phyloP scores from a whole-genome alignment of 208 protist species.

The Trypanosoma rangeli region DNA sequence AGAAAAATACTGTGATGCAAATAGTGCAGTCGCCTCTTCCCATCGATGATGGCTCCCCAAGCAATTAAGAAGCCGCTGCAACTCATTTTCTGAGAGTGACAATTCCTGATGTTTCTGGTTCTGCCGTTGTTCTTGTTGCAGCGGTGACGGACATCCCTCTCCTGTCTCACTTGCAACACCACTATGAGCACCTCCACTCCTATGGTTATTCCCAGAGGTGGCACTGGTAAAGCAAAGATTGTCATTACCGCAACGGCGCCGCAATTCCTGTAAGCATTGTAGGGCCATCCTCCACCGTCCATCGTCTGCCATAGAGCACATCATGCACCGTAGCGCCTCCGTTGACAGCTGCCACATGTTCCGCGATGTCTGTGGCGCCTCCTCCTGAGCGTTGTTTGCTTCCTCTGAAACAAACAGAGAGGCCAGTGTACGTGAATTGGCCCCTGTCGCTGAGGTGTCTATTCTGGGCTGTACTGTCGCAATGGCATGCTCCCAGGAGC shows the following conservation, averaged over 20 bases:
- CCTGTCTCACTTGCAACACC: neutral
- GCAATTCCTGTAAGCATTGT: conserved; percentile 20
- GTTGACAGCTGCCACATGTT: conserved; percentile 8
- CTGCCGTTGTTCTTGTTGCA: neutral
- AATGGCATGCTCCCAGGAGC: conserved; percentile 44
- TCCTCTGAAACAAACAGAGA: conserved; percentile 18
- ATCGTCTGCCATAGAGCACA: conserved; percentile 32
- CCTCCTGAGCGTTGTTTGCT: neutral
- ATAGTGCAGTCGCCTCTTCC: conserved; percentile 39
- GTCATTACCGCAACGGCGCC: neutral
- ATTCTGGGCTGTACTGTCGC: conserved; percentile 2
- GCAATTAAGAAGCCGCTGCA: conserved; percentile 60
- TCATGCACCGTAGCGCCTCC: conserved; percentile 22
- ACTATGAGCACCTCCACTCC: neutral
- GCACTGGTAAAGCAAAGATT: neutral
- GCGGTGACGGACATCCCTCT: neutral
- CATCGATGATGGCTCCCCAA: conserved; percentile 38
- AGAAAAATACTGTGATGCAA: conserved; percentile 38
- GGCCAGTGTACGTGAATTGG: neutral
- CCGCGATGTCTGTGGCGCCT: neutral
- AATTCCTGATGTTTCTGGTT: neutral
- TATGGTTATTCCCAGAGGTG: neutral
- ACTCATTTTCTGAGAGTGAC: conserved; percentile 35
- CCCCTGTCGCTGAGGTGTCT: neutral
- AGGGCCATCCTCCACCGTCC: conserved; percentile 28